Base-by-base conservation (phyloP, 164 flowering plant genomes). In the Warburgia ugandensis region DNA sequence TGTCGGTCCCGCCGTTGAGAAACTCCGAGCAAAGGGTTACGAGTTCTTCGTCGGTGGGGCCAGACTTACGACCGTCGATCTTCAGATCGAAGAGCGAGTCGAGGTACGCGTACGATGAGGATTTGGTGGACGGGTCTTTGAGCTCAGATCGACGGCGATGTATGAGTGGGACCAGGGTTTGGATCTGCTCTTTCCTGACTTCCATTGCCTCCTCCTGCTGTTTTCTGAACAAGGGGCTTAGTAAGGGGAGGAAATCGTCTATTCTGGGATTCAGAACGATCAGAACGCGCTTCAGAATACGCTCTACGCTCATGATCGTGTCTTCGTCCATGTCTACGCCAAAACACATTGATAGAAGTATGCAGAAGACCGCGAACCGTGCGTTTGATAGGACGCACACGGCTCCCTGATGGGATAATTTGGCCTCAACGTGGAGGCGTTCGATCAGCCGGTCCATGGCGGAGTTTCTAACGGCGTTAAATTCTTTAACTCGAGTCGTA, bases 1-100 rank as follows among this genome's bases (percentile, higher is more conserved):
- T 92, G 80, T 92, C 98, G 0, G 96, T 88, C 5, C 98, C 98
- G 29, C 96, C 98, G 37, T 92, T 92, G 59, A 92, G 62, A 30
- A 92, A 77, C 63, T 92, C 98, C 14, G 96, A 87, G 68, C 90
- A 83, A 16, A 92, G 83, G 0, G 98, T 70, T 8, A 92, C 98
- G 2, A 92, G 63, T 62, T 88, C 91, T 1, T 63, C 44, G 44
- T 81, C 58, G 6, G 73, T 54, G 2, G 87, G 91, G 0, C 54
- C 19, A 0, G 81, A 55, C 25, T 76, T 73, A 0, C 94, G 69
- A 0, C 95, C 95, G 10, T 88, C 96, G 28, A 83, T 48, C 45
- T 75, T 67, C 29, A 91, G 73, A 23, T 77, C 84, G 55, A 83
- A 84, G 19, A 92, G 85, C 0, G 95, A 80, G 70, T 92, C 98